Conservation (phyloP, 768 basidiomycete genomes). For the Rhodotorula toruloides region DNA sequence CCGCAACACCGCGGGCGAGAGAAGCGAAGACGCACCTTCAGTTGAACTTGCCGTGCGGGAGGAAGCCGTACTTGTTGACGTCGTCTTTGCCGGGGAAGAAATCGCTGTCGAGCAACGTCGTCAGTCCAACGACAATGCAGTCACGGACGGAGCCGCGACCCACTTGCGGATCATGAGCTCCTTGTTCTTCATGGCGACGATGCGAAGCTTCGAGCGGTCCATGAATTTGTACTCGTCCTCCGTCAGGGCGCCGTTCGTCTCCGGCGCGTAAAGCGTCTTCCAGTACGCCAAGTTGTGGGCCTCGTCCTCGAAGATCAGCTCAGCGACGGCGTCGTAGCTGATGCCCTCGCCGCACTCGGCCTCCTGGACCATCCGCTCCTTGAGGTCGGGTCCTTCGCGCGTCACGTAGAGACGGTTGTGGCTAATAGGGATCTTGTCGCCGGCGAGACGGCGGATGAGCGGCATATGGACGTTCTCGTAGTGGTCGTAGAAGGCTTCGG, state of each 20-base stretch:
- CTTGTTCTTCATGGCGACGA: conserved; percentile 6
- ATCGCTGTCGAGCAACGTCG: background rate
- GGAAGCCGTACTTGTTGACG: conserved; percentile 3
- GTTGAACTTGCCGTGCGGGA: conserved; percentile 5
- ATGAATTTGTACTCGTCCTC: conserved; percentile 21
- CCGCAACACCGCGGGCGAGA: too few species aligned
- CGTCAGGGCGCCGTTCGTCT: background rate
- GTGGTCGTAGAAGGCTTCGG: conserved; percentile 11
- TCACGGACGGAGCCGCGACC: background rate
- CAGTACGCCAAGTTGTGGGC: conserved; percentile 5
- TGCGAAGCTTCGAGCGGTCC: conserved; percentile 9
- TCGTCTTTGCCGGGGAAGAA: conserved; percentile 5
- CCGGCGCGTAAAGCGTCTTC: background rate
- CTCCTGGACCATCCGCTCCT: conserved; percentile 13
- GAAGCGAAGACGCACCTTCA: too few species aligned
- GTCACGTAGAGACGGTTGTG: conserved; percentile 16
- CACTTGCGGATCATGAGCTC: conserved; percentile 13
- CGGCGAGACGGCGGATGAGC: conserved; percentile 12
- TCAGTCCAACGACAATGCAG: background rate
- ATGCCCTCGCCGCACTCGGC: conserved; percentile 10
- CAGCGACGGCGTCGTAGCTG: conserved; percentile 15
- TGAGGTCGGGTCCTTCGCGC: conserved; percentile 3
- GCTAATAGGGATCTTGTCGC: conserved; percentile 18
- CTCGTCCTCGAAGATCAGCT: conserved; percentile 11
- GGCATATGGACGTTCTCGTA: conserved; percentile 15